Evolutionary conservation across 2,329 filamentous ascomycete genomes (phyloP).

Genomic region (Biscogniauxia sp.): DNA sequence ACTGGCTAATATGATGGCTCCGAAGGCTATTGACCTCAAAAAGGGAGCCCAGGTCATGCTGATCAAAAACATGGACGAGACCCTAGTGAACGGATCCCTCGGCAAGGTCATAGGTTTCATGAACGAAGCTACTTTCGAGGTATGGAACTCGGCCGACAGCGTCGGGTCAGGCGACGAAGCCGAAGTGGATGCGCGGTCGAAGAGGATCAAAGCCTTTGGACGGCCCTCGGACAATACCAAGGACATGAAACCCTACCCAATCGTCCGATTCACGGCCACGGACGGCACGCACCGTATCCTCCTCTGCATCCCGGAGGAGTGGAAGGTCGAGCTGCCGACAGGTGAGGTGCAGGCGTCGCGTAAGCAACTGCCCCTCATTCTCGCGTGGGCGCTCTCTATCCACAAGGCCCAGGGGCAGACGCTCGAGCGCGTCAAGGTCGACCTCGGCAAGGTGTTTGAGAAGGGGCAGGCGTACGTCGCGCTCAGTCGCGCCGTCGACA

Average conservation of each 20-base stretch:
- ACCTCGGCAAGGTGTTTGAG: conserved; percentile 89
- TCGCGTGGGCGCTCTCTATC: conserved; percentile 96
- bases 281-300: conserved; percentile 76
- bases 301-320: conserved; percentile 81
- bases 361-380: conserved; percentile 78
- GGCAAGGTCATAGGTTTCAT: conserved; percentile 84
- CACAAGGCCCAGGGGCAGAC: conserved; percentile 98
- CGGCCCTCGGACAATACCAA: conserved; percentile 42
- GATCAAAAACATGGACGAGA: conserved; percentile 98
- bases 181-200: conserved; percentile 40
- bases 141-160: conserved; percentile 27
- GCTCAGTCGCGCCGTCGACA: conserved; percentile 84
- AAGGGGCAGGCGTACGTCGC: conserved; percentile 98
- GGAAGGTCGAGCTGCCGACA: conserved; percentile 96
- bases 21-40: conserved; percentile 66
- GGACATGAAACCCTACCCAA: conserved; percentile 64
- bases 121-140: conserved; percentile 37
- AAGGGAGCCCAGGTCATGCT: conserved; percentile 96
- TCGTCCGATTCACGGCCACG: conserved; percentile 78
- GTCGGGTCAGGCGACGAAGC: conserved; percentile 44
- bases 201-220: conserved; percentile 55
- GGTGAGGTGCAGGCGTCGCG: conserved; percentile 70
- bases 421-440: conserved; percentile 88
- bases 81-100: conserved; percentile 88
- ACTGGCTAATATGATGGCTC: background rate